phyloP scores from a whole-genome alignment of 768 basidiomycete genomes.

The Xerocomus spinulosus region DNA sequence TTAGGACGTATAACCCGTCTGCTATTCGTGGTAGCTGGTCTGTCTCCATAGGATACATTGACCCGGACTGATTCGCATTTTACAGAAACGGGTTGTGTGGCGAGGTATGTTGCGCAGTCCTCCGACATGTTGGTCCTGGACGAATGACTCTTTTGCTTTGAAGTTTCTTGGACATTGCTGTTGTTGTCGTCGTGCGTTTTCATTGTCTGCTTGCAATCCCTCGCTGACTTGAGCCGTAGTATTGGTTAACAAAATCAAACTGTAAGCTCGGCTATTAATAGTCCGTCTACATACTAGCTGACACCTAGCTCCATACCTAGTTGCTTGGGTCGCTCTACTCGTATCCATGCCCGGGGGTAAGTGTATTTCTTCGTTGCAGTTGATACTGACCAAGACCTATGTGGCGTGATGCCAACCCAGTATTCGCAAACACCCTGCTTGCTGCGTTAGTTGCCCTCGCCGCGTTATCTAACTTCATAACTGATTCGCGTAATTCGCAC shows the following conservation, averaged over 20 bases:
- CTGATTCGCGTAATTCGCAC: too few relatives aligned
- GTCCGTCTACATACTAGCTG: neutral
- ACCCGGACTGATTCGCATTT: constrained; percentile 1
- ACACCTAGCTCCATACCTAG: neutral
- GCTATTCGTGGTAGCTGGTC: constrained; percentile 8
- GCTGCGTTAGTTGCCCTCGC: too few relatives aligned
- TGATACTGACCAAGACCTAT: too few relatives aligned
- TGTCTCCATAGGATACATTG: neutral
- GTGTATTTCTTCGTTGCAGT: too few relatives aligned
- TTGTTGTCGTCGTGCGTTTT: constrained; percentile 11
- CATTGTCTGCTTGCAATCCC: neutral
- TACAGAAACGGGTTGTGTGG: constrained; percentile 13
- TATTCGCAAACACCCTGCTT: too few relatives aligned
- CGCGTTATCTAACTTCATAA: too few relatives aligned
- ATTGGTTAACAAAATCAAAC: constrained; percentile 12
- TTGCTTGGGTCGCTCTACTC: constrained; percentile 16
- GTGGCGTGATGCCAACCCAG: too few relatives aligned
- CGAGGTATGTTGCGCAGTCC: constrained; percentile 8
- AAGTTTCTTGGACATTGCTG: neutral
- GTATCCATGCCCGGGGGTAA: constrained; percentile 18
- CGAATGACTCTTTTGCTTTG: constrained; percentile 13
- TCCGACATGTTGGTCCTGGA: neutral
- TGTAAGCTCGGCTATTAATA: constrained; percentile 5
- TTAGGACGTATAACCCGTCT: constrained; percentile 2
- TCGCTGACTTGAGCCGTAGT: constrained; percentile 8